Evolutionary conservation across 75 land plant genomes (phyloP), one percentile per base, ranked within the genome.

Genomic region (Pinus tabuliformis): DNA sequence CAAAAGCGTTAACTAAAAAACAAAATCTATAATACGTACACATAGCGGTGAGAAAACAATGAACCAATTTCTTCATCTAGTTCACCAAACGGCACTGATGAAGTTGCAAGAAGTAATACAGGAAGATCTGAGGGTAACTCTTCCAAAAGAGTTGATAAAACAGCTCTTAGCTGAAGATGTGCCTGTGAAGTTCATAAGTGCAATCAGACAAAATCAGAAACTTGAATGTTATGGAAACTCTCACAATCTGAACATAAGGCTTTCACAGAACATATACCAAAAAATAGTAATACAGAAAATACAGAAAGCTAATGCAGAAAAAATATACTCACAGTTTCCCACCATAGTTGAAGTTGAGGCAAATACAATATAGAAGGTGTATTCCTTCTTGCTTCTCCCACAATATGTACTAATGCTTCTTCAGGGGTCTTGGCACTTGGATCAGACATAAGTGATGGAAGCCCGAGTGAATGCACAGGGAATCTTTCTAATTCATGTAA

Each of bases 401-500:
- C 92, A 76, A 94, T 90, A 77, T 94, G 98, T 60, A 97, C 99
- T 71, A 97, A 54, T 56, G 99, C 99, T 73, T 97, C 99, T 76
- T 97, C 99, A 15, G 95, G 92, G 21, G 95, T 88, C 77, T 95
- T 94, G 60, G 99, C 98, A 86, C 99, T 86, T 70, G 93, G 93
- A 88, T 97, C 99, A 21, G 98, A 95, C 64, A 97, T 84, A 68
- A 97, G 92, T 22, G 99, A 90, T 54, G 99, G 93, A 70, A 97
- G 90, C 3, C 91, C 98, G 18, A 97, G 78, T 59, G 98, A 94
- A 79, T 94, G 98, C 49, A 97, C 98, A 70, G 99, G 99, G 86
- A 97, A 97, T 77, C 91, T 92, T 84, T 97, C 99, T 81, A 97
- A 76, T 71, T 97, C 93, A 84, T 97, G 99, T 60, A 97, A 79